These are phyloP conservation scores for Lizanozyma gosingica DNA, from an alignment of 1,139 yeast genomes.

Conservation along the genomic window DNA sequence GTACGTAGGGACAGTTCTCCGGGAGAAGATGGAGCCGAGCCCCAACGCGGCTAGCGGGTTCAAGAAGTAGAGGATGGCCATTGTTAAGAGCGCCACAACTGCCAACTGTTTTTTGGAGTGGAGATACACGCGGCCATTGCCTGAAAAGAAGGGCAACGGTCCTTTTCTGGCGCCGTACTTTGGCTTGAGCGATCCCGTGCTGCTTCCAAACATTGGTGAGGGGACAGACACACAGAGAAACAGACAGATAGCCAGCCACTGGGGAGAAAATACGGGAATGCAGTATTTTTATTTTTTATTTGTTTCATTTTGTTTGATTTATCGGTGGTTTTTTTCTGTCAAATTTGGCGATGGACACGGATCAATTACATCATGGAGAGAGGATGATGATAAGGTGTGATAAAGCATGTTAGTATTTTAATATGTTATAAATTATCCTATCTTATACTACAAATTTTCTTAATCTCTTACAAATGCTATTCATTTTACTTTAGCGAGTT, in stretches of 20 bases:
- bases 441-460: no score
- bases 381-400: no score
- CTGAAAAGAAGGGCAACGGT: background rate
- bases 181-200: background rate
- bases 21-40: background rate
- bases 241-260: no score
- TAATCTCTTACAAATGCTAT: no score
- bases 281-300: no score
- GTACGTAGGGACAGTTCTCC: background rate
- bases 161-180: background rate
- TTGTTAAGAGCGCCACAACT: background rate
- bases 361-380: no score
- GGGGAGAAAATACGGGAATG: no score
- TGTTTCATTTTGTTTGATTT: background rate
- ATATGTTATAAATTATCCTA: no score
- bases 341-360: no score
- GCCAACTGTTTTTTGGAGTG: background rate
- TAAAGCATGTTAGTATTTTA: no score
- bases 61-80: background rate
- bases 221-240: no score
- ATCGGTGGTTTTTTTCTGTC: background rate
- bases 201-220: background rate
- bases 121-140: background rate
- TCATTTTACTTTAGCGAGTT: no score
- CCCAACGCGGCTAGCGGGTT: background rate